A percentile compares a stretch with the other conserved stretches of the same genome.
Conservation (phyloP, 495 filamentous ascomycete genomes). For the Trypethelium eluteriae region DNA sequence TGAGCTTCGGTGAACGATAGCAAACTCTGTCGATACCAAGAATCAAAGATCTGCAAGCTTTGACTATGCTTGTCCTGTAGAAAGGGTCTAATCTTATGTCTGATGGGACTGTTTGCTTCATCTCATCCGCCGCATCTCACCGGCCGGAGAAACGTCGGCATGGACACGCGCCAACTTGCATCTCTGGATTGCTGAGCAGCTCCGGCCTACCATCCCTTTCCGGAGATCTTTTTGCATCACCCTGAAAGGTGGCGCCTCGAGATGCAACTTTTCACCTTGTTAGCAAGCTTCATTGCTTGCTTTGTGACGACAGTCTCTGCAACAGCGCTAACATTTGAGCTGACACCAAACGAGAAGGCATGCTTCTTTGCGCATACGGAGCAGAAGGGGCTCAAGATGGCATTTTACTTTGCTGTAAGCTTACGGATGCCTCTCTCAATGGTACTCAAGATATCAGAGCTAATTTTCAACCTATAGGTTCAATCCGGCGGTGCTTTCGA, state of each 20-base stretch:
- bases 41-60: not conserved
- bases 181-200: not conserved
- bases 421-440: slow-evolving; percentile 17
- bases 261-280: not conserved
- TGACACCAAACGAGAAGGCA: slow-evolving; percentile 81
- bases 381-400: slow-evolving; percentile 72
- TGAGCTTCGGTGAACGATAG: not conserved
- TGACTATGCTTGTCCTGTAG: not conserved
- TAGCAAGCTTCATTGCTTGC: slow-evolving; percentile 4
- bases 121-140: not conserved
- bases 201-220: not conserved
- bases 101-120: not conserved
- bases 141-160: not conserved
- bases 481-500: slow-evolving; percentile 96
- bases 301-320: slow-evolving; percentile 41
- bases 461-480: slow-evolving; percentile 48
- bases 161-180: not conserved
- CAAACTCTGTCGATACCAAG: not conserved
- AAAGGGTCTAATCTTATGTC: too few relatives aligned
- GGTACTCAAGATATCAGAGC: not conserved
- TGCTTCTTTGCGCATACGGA: slow-evolving; percentile 86
- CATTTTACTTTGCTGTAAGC: slow-evolving; percentile 96
- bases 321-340: slow-evolving; percentile 91
- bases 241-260: not conserved
- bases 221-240: not conserved